Percentiles rank a stretch among this genome's conserved stretches.
Conservation (phyloP, 495 filamentous ascomycete genomes). For the Neohortaea acidophila region DNA sequence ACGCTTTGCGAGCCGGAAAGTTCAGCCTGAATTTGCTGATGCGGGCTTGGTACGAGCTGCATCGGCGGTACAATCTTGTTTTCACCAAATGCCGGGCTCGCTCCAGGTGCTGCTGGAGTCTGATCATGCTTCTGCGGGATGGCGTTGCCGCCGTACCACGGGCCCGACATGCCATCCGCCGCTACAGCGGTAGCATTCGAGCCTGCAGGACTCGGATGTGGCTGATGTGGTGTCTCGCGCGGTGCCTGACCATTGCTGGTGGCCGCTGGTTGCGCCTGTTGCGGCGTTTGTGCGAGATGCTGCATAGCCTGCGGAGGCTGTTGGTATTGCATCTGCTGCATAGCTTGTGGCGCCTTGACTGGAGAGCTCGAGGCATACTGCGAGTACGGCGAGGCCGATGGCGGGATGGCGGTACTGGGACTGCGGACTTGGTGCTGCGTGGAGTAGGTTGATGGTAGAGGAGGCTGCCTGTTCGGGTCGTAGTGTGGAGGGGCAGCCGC, state of each 20-base stretch:
- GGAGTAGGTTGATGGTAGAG: no score
- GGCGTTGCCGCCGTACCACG: conserved; percentile 12
- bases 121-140: conserved; percentile 16
- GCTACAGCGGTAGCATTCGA: conserved; percentile 9
- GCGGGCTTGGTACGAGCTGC: no score
- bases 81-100: no score
- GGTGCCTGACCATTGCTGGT: background rate
- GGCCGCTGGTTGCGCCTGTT: background rate
- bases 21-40: no score
- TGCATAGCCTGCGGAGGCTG: background rate
- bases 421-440: conserved; percentile 2
- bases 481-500: no score
- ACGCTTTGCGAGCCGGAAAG: no score
- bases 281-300: background rate
- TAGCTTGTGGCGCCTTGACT: background rate
- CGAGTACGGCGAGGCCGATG: background rate
- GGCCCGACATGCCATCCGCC: conserved; percentile 16
- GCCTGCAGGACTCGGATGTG: background rate
- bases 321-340: conserved; percentile 2
- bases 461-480: no score
- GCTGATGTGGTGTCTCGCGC: background rate
- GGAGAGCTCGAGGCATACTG: background rate
- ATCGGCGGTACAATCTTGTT: no score
- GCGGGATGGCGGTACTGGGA: conserved; percentile 1
- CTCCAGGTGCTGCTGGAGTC: conserved; percentile 4